Percentiles rank a stretch among this genome's conserved stretches.
Conservation (phyloP, 192 early-diverging fungal species). For the Coemansia furcata region DNA sequence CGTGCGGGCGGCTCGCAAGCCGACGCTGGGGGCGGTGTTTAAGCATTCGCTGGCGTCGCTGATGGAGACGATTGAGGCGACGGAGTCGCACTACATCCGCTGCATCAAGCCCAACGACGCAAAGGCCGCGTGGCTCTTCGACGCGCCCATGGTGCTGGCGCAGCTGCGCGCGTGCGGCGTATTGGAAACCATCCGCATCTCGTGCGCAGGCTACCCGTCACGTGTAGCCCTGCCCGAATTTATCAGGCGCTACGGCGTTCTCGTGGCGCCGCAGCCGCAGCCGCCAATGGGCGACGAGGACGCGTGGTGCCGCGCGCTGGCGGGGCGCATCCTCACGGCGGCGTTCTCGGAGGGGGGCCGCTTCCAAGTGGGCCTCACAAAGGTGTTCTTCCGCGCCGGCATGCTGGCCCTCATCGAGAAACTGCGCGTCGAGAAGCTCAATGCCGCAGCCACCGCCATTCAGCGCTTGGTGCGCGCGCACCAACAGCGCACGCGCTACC, state of each 20-base stretch:
- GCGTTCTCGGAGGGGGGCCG: slow-evolving; percentile 63
- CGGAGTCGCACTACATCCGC: slow-evolving; percentile 95
- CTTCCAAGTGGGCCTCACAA: slow-evolving; percentile 91
- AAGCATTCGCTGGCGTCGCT: slow-evolving; percentile 87
- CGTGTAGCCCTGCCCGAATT: slow-evolving; percentile 88
- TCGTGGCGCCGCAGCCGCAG: slow-evolving; percentile 45
- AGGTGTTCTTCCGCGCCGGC: slow-evolving; percentile 99
- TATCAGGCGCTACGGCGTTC: slow-evolving; percentile 76
- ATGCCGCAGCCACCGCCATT: slow-evolving; percentile 77
- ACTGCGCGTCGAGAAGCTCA: slow-evolving; percentile 78
- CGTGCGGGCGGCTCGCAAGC: slow-evolving; percentile 63
- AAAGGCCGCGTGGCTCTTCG: slow-evolving; percentile 89
- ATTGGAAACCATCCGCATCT: slow-evolving; percentile 97
- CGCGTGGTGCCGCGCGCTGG: slow-evolving; percentile 60
- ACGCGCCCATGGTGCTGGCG: slow-evolving; percentile 89
- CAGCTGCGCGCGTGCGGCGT: slow-evolving; percentile 99
- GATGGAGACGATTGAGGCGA: slow-evolving; percentile 93
- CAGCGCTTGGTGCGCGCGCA: slow-evolving; percentile 83
- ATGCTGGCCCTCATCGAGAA: slow-evolving; percentile 78
- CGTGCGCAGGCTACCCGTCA: slow-evolving; percentile 95
- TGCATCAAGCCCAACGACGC: slow-evolving; percentile 99
- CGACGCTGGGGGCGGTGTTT: slow-evolving; percentile 94
- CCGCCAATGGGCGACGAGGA: slow-evolving; percentile 9
- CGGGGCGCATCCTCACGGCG: slow-evolving; percentile 58
- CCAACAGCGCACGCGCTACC: slow-evolving; percentile 58